Evolutionary conservation across 345 rosid genomes (phyloP).

Genomic region (Lepidium aucheri): DNA sequence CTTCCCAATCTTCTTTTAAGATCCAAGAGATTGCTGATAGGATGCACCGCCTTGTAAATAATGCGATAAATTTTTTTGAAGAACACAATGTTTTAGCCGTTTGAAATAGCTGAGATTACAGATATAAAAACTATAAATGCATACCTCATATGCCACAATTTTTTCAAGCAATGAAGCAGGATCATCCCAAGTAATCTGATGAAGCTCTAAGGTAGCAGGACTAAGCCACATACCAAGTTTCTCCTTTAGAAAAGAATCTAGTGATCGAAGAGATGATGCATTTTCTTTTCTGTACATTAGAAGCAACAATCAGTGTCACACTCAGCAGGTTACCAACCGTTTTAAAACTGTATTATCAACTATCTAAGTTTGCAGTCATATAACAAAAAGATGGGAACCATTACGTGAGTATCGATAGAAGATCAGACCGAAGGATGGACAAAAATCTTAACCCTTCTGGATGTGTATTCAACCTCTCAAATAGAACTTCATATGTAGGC

Average conservation of each 20-base stretch:
- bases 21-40: conserved; percentile 85
- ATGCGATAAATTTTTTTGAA: background rate
- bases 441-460: conserved; percentile 81
- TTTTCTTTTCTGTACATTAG: conserved; percentile 60
- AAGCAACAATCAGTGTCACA: background rate
- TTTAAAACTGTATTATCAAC: background rate
- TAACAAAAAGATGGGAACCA: conserved; percentile 9
- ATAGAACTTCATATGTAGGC: conserved; percentile 73
- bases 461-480: conserved; percentile 79
- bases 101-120: background rate
- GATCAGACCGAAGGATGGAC: conserved; percentile 72
- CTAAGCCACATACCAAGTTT: conserved; percentile 87
- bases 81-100: background rate
- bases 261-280: conserved; percentile 49
- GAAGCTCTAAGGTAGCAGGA: conserved; percentile 89
- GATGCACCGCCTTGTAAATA: conserved; percentile 78
- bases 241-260: conserved; percentile 76
- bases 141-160: conserved; percentile 86
- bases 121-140: conserved; percentile 7
- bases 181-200: conserved; percentile 87
- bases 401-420: conserved; percentile 62
- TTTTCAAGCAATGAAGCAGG: conserved; percentile 93
- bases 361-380: background rate
- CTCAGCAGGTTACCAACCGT: background rate
- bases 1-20: conserved; percentile 84